Evolutionary conservation across 768 basidiomycete genomes (phyloP).

Genomic region (Hygrocybe punicea): DNA sequence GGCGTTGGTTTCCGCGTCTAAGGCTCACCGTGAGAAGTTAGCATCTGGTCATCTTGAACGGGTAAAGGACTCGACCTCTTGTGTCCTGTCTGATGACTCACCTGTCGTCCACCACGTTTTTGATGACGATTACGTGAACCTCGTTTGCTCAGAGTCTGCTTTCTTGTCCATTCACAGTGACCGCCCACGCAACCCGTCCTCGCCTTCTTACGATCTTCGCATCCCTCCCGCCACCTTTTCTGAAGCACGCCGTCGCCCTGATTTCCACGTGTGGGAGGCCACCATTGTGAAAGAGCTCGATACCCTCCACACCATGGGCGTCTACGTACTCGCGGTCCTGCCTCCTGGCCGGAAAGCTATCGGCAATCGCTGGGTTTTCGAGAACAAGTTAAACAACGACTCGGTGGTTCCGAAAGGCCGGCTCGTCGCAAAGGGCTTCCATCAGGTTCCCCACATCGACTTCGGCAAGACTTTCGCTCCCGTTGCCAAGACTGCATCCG

Average conservation of each 20-base stretch:
- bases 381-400: slow-evolving; percentile 36
- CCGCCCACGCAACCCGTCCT: background rate
- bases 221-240: slow-evolving; percentile 17
- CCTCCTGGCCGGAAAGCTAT: slow-evolving; percentile 30
- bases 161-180: slow-evolving; percentile 1
- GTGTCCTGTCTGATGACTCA: background rate
- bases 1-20: no score
- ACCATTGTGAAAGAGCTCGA: slow-evolving; percentile 25
- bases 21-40: no score
- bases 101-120: background rate
- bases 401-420: slow-evolving; percentile 31
- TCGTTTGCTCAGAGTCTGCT: background rate
- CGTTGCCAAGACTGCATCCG: slow-evolving; percentile 22
- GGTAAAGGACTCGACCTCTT: background rate
- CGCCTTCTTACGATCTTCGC: slow-evolving; percentile 8
- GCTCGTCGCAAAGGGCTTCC: slow-evolving; percentile 24
- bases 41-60: background rate
- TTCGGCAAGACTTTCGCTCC: slow-evolving; percentile 36
- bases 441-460: slow-evolving; percentile 30
- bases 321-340: slow-evolving; percentile 24
- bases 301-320: slow-evolving; percentile 18
- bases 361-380: slow-evolving; percentile 34
- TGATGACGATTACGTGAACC: background rate
- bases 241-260: slow-evolving; percentile 17
- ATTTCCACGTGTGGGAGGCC: slow-evolving; percentile 20